Conservation (phyloP, 2,329 filamentous ascomycete genomes). For the Sporothrix euskadiensis region DNA sequence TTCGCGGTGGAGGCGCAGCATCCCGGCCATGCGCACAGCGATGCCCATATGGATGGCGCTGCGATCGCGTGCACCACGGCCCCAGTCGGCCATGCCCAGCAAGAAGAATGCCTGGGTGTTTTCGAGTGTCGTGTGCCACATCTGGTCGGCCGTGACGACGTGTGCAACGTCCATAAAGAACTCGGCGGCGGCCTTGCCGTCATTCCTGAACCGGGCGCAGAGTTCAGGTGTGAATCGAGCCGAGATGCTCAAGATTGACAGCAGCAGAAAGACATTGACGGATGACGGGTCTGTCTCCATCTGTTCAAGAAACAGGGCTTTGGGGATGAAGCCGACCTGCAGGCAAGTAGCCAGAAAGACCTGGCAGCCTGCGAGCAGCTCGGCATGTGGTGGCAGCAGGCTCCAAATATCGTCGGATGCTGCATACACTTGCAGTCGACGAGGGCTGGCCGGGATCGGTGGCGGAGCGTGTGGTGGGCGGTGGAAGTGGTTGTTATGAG, state of each 20-base stretch:
- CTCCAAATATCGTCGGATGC: conserved; percentile 17
- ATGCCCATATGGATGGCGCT: conserved; percentile 48
- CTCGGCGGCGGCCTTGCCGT: conserved; percentile 41
- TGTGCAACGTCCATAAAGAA: conserved; percentile 40
- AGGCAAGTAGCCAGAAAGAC: conserved; percentile 22
- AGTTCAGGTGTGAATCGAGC: conserved; percentile 55
- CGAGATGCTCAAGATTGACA: conserved; percentile 57
- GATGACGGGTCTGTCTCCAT: conserved; percentile 49
- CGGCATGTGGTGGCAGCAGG: conserved; percentile 17
- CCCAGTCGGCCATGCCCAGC: conserved; percentile 59
- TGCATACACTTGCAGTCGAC: not conserved
- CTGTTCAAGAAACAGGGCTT: conserved; percentile 50
- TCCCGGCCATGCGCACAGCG: conserved; percentile 55
- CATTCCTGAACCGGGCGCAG: conserved; percentile 49
- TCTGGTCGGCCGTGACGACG: conserved; percentile 42
- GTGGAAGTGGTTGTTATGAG: not conserved
- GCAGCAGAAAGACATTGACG: conserved; percentile 55
- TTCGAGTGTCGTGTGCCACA: conserved; percentile 55
- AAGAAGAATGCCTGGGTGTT: conserved; percentile 54
- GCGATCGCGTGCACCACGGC: conserved; percentile 53
- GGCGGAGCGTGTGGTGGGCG: not conserved
- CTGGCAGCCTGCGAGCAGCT: conserved; percentile 13
- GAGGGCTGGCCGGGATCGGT: not conserved
- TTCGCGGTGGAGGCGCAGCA: conserved; percentile 56
- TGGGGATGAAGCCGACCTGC: conserved; percentile 34